Conservation (phyloP, 345 rosid genomes). For the Syzygium oleosum region DNA sequence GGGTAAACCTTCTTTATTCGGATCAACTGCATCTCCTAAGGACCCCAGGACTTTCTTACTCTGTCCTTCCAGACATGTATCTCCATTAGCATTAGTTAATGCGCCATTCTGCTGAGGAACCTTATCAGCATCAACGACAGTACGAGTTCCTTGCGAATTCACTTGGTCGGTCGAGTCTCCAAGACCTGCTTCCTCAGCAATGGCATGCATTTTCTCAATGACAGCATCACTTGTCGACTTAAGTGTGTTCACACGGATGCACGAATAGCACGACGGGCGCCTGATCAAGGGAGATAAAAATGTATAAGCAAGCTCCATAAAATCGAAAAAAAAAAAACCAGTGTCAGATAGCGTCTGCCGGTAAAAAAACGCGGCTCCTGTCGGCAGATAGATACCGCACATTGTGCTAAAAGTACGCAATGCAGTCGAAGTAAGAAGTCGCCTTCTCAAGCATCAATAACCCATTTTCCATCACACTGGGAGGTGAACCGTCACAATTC, state of each 20-base stretch:
- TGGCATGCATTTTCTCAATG: slow-evolving; percentile 47
- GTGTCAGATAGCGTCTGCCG: neutral
- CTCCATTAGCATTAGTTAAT: neutral
- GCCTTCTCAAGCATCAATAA: neutral
- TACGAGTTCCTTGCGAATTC: slow-evolving; percentile 13
- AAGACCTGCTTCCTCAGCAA: slow-evolving; percentile 24
- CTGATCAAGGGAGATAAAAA: slow-evolving; percentile 19
- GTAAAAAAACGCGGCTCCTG: neutral
- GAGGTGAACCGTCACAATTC: neutral
- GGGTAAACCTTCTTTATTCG: slow-evolving; percentile 4
- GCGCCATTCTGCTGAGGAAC: neutral
- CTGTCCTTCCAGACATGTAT: neutral
- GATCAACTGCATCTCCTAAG: neutral
- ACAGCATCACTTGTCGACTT: slow-evolving; percentile 61
- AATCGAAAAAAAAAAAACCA: neutral
- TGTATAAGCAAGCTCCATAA: neutral
- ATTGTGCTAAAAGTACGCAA: neutral
- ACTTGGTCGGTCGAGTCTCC: slow-evolving; percentile 10
- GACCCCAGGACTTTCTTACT: neutral
- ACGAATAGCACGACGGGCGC: slow-evolving; percentile 80
- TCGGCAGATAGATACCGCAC: neutral
- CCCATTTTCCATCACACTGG: neutral
- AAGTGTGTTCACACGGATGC: slow-evolving; percentile 77
- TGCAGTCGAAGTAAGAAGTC: neutral
- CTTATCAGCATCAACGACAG: neutral